A percentile compares a stretch with the other conserved stretches of the same genome.
Evolutionary conservation across 1,284 basidiomycete species (phyloP).

Genomic region (Marasmius fiardii): DNA sequence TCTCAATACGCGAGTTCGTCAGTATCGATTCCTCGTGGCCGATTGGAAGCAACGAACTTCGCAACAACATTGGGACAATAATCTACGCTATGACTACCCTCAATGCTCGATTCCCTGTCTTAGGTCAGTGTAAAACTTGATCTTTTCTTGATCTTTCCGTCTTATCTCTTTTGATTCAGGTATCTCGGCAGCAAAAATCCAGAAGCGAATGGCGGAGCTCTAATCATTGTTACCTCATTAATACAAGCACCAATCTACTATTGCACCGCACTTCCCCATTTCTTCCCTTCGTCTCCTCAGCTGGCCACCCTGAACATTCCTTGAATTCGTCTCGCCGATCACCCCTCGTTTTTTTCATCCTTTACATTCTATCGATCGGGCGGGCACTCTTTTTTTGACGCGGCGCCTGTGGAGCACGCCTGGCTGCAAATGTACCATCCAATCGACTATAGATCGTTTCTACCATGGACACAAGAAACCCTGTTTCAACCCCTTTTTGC

Average conservation of each 20-base stretch:
- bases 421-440: not conserved
- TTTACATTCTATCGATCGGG: not conserved
- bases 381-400: not conserved
- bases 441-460: not conserved
- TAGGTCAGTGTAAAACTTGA: conserved; percentile 2
- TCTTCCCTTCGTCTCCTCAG: not conserved
- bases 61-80: conserved; percentile 57
- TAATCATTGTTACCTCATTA: conserved; percentile 16
- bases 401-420: too few relatives aligned
- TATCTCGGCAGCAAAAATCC: conserved; percentile 27
- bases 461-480: not conserved
- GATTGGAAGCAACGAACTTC: conserved; percentile 49
- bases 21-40: conserved; percentile 58
- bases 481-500: not conserved
- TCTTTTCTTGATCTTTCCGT: conserved; percentile 1
- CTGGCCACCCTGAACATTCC: not conserved
- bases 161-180: conserved; percentile 15
- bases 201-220: conserved; percentile 37
- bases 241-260: not conserved
- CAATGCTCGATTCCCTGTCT: conserved; percentile 22
- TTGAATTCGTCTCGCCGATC: not conserved
- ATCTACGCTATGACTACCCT: conserved; percentile 63
- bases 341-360: not conserved
- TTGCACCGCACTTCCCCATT: not conserved
- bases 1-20: conserved; percentile 59